Conservation (phyloP, 495 filamentous ascomycete species). For the Daldinia loculata region DNA sequence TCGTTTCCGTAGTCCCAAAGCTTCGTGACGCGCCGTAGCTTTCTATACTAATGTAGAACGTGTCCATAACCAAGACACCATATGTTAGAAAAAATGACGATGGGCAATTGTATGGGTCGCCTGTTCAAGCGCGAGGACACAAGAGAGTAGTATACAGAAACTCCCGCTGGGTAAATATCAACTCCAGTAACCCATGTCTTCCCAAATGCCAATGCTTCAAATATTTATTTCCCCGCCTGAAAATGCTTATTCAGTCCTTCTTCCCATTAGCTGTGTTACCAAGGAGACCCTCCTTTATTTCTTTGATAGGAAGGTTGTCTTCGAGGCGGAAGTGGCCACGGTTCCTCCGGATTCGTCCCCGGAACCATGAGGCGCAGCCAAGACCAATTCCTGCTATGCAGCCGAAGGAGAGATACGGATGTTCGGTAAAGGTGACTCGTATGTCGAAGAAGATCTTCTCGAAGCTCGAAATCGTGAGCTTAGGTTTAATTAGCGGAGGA, state of each 20-base stretch:
- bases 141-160: conserved; percentile 48
- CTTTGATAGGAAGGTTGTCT: conserved; percentile 67
- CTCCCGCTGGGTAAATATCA: conserved; percentile 41
- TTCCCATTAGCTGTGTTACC: conserved; percentile 71
- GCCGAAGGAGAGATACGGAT: conserved; percentile 75
- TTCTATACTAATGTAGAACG: conserved; percentile 41
- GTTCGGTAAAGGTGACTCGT: conserved; percentile 68
- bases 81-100: conserved; percentile 29
- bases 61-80: conserved; percentile 40
- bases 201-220: conserved; percentile 32
- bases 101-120: conserved; percentile 35
- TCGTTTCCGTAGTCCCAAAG: conserved; percentile 35
- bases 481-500: conserved; percentile 84
- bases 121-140: conserved; percentile 43
- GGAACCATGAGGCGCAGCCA: conserved; percentile 60
- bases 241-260: conserved; percentile 68
- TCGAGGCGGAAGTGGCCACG: conserved; percentile 80
- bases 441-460: conserved; percentile 83
- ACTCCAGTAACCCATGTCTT: conserved; percentile 37
- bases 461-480: conserved; percentile 81
- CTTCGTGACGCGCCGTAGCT: conserved; percentile 32
- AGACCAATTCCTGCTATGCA: conserved; percentile 65
- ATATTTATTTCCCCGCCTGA: conserved; percentile 21
- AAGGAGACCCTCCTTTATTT: conserved; percentile 65
- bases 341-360: conserved; percentile 63